Base-by-base conservation (phyloP, 73 alveolate species). In the Blepharisma japonicum region DNA sequence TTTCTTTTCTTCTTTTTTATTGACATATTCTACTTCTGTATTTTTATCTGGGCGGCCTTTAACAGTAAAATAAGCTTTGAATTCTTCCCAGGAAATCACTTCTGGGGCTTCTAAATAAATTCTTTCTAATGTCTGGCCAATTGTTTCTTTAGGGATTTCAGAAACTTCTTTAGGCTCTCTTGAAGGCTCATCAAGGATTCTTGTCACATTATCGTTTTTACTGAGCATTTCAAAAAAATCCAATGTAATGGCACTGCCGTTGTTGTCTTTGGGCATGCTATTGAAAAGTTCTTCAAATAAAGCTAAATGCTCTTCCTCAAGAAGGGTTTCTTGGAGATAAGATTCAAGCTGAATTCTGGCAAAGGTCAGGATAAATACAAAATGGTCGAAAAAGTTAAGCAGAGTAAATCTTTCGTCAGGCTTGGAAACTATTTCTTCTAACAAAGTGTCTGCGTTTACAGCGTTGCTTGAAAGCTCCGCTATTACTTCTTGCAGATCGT, bases 41-140 rank as follows among this genome's bases (percentile, higher is more conserved):
- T 90, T 79, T 7, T 85, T 81, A 45, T 86, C 48, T 5, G 96
- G 96, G 46, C 93, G 46, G 50, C 98, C 98, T 87, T 95, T 56
- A 42, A 90, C 87, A 7, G 98, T 88, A 71, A 92, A 92, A 56
- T 90, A 92, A 25, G 81, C 87, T 39, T 82, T 77, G 48, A 90
- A 71, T 55, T 91, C 92, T 48, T 85, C 83, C 92, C 91, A 90
- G 45, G 90, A 90, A 7, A 92, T 7, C 68, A 71, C 39, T 46
- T 90, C 90, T 6, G 77, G 79, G 14, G 83, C 78, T 11, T 88
- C 91, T 48, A 71, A 53, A 67, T 90, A 93, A 85, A 92, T 92
- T 84, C 98, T 78, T 48, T 92, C 89, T 45, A 92, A 83, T 5
- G 88, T 87, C 42, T 90, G 74, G 20, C 79, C 77, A 21, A 92